Base-by-base conservation (phyloP, 495 filamentous ascomycete species). In the Geoglossum glabrum region DNA sequence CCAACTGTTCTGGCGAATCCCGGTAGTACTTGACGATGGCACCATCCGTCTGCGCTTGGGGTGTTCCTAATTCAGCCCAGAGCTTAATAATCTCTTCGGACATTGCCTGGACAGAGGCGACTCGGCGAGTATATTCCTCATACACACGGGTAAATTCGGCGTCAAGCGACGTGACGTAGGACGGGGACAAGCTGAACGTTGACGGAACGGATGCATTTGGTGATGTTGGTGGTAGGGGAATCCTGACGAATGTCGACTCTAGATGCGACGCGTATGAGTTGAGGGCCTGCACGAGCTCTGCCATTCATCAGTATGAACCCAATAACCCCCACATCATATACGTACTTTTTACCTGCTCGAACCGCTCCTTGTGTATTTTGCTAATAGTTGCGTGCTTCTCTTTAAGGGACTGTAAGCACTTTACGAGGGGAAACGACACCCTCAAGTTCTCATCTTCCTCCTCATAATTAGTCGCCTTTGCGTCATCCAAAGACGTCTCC, bases 251-350 rank as follows among this genome's bases (percentile, higher is more conserved):
- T 5, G 81, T 82, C 19, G 85, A 67, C 68, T 99, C 92, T 36
- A 99, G 84, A 66, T 95, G 90, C 17, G 85, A 88, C 0, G 92
- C 90, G 65, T 95, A 97, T 43, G 89, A 94, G 66, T 95, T 83
- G 15, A 99, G 82, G 1, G 89, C 90, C 68, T 90, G 81, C 10
- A 87, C 87, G 59, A 99, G 81, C 74, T 94, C 90, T 96, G 28
- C 8, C 10, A 19, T 6, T 19, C 25, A 51, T 63, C 59, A 68
- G 59, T 46, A 59, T 19, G 13, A 25, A 38, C 17, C 58, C 43
- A 64, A 60, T 2, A 47, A 63, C 6, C 47, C 59, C 13, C 47
- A 50, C 55, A 31, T 45, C n/a, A 21, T 23, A 30, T 11, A 8
- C 31, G 9, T 72, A 95, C 90, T 94, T 70, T 86, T 90, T 55